Evolutionary conservation across 306 rosid species (phyloP).

Genomic region (Malus domestica): DNA sequence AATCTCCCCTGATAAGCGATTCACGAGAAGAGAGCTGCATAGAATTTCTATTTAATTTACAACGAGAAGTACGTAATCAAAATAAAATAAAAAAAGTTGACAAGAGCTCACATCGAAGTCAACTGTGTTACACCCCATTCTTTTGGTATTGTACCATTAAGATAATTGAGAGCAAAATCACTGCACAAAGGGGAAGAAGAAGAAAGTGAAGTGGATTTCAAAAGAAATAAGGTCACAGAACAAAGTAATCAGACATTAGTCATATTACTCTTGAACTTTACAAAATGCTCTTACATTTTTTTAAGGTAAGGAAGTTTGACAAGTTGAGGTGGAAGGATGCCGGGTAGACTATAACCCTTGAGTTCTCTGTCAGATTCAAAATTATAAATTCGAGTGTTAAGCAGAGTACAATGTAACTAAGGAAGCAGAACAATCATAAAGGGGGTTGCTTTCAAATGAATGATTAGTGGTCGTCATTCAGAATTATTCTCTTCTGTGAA

Average conservation of each 20-base stretch:
- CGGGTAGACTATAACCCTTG: slow-evolving; percentile 54
- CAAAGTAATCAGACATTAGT: neutral
- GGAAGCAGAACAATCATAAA: neutral
- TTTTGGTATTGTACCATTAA: slow-evolving; percentile 62
- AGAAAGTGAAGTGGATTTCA: neutral
- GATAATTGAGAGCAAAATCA: slow-evolving; percentile 64
- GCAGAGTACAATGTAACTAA: neutral
- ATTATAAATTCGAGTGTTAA: neutral
- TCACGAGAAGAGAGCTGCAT: slow-evolving; percentile 72
- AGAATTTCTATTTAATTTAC: slow-evolving; percentile 22
- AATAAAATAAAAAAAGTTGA: slow-evolving; percentile 1
- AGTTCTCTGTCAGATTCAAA: slow-evolving; percentile 31
- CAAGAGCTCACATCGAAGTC: slow-evolving; percentile 49
- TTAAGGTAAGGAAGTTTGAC: slow-evolving; percentile 67
- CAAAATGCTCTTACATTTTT: slow-evolving; percentile 47
- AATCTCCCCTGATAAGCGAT: slow-evolving; percentile 79
- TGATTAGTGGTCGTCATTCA: neutral
- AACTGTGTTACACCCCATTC: slow-evolving; percentile 63
- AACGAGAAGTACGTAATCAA: slow-evolving; percentile 12
- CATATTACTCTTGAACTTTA: neutral
- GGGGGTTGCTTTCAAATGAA: neutral
- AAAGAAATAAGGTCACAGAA: neutral
- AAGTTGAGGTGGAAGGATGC: slow-evolving; percentile 77
- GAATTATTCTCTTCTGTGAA: neutral
- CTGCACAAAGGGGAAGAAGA: slow-evolving; percentile 18